Evolutionary conservation across 441 rosid genomes (phyloP).

Genomic region (Pelargonium australe): DNA sequence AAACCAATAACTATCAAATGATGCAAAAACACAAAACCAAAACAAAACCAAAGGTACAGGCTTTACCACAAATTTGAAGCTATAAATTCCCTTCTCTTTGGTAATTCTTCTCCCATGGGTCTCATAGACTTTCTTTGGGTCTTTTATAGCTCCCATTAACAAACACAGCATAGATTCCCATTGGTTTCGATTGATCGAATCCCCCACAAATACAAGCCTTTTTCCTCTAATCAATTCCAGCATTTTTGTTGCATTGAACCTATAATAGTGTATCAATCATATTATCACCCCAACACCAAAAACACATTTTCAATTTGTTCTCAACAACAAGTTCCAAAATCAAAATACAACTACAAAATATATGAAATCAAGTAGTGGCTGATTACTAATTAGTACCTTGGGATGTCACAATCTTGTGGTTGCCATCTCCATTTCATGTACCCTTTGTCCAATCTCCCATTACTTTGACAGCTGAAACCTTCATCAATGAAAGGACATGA

Average conservation of each 20-base stretch:
- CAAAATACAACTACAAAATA: not conserved
- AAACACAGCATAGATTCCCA: conserved; percentile 93
- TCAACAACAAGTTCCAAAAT: too few relatives aligned
- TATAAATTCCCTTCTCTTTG: conserved; percentile 73
- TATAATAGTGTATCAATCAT: conserved; percentile 13
- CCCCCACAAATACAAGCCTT: conserved; percentile 89
- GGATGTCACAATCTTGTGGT: conserved; percentile 59
- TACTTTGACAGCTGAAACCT: conserved; percentile 72
- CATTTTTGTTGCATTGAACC: conserved; percentile 79
- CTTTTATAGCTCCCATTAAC: conserved; percentile 63
- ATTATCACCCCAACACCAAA: conserved; percentile 16
- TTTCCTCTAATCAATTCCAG: conserved; percentile 72
- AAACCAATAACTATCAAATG: not conserved
- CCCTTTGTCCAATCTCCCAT: conserved; percentile 60
- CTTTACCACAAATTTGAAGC: conserved; percentile 76
- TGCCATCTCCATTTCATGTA: conserved; percentile 90
- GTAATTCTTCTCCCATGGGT: conserved; percentile 72
- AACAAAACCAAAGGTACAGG: not conserved
- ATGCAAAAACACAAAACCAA: not conserved
- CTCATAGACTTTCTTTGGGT: conserved; percentile 78
- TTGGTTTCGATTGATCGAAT: conserved; percentile 88
- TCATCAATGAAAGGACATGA: conserved; percentile 85
- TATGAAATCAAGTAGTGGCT: too few relatives aligned
- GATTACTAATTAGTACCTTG: conserved; percentile 40
- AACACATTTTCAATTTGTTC: not conserved